Evolutionary conservation across 495 filamentous ascomycete genomes (phyloP).

Genomic region (Penicillium alfredii): DNA sequence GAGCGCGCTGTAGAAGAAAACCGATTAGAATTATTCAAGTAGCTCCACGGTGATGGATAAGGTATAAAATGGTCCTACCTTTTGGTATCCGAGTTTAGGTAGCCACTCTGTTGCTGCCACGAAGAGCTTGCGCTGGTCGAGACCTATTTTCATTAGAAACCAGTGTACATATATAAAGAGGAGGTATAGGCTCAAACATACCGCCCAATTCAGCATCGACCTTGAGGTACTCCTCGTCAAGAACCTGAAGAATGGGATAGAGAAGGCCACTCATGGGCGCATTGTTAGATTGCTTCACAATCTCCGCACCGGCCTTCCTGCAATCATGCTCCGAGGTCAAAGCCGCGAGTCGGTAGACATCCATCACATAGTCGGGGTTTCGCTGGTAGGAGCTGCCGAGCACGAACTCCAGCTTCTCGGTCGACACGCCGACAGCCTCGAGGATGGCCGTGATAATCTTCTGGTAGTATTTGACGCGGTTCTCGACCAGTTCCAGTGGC

Average conservation of each 20-base stretch:
- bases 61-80: slow-evolving; percentile 32
- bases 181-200: no score
- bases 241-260: slow-evolving; percentile 72
- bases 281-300: slow-evolving; percentile 83
- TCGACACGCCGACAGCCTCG: slow-evolving; percentile 63
- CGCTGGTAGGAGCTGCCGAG: slow-evolving; percentile 79
- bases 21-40: background rate
- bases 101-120: slow-evolving; percentile 59
- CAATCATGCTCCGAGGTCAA: slow-evolving; percentile 46
- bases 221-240: slow-evolving; percentile 86
- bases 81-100: slow-evolving; percentile 41
- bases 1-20: slow-evolving; percentile 50
- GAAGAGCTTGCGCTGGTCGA: slow-evolving; percentile 92
- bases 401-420: slow-evolving; percentile 75
- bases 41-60: no score
- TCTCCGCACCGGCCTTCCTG: slow-evolving; percentile 81
- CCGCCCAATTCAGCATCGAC: slow-evolving; percentile 72
- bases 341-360: background rate
- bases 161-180: no score
- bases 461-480: slow-evolving; percentile 67
- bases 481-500: slow-evolving; percentile 80
- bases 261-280: slow-evolving; percentile 71
- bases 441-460: slow-evolving; percentile 60
- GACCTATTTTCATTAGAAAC: no score
- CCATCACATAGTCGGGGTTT: slow-evolving; percentile 26